Percentiles rank a stretch among this genome's conserved stretches.
phyloP scores from a whole-genome alignment of 1,284 basidiomycete genomes.

The Neotropicomus parvogracilis region DNA sequence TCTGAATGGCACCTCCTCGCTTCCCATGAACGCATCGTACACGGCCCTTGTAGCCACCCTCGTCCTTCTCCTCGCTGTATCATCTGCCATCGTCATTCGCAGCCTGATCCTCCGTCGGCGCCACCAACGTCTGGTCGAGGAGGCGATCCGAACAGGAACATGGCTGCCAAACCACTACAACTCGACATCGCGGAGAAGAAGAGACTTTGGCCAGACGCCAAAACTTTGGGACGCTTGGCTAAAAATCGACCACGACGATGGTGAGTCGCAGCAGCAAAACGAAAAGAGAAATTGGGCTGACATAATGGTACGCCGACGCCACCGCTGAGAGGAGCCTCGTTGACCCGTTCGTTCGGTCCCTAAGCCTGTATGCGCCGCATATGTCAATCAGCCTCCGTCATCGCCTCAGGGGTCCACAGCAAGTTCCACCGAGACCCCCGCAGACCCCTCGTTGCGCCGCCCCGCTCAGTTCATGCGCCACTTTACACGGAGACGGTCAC shows the following conservation, averaged over 20 bases:
- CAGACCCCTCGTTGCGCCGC: constrained; percentile 11
- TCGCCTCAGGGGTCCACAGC: constrained; percentile 4
- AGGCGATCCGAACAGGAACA: constrained; percentile 60
- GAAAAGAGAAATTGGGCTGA: constrained; percentile 36
- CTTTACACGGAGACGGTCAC: constrained; percentile 17
- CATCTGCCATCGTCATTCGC: constrained; percentile 57
- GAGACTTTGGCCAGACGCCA: constrained; percentile 48
- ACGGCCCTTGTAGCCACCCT: constrained; percentile 50
- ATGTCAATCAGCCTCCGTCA: constrained; percentile 22
- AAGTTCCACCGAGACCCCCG: constrained; percentile 6
- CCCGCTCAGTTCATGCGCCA: constrained; percentile 15
- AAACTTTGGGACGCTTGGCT: constrained; percentile 43
- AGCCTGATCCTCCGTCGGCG: constrained; percentile 56
- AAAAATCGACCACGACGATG: constrained; percentile 8
- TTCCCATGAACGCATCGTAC: constrained; percentile 19
- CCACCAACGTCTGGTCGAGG: constrained; percentile 52
- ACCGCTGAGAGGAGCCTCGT: background rate
- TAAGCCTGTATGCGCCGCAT: constrained; percentile 41
- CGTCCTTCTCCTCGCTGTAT: constrained; percentile 61
- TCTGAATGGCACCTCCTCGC: background rate
- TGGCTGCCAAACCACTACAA: constrained; percentile 41
- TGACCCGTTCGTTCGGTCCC: background rate
- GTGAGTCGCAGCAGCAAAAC: constrained; percentile 6
- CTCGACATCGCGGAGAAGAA: constrained; percentile 24
- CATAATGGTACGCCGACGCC: constrained; percentile 28